Percentiles rank a stretch among this genome's conserved stretches.
Evolutionary conservation across 164 flowering plant species (phyloP).

Genomic region (Houttuynia cordata): DNA sequence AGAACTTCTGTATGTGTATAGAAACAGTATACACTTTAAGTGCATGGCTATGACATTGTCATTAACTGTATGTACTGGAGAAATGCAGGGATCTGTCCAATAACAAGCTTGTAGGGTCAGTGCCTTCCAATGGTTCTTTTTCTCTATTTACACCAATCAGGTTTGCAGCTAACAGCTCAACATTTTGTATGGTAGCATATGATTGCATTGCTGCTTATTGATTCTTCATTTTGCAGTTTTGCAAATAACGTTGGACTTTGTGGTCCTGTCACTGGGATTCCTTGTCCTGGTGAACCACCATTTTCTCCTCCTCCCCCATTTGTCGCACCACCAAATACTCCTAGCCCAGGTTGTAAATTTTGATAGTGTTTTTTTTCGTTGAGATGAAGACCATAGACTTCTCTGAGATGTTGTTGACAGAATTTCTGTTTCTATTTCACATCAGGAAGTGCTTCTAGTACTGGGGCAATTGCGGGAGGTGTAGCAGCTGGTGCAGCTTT

Average conservation of each 20-base stretch:
- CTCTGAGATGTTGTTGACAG: not conserved
- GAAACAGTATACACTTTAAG: not conserved
- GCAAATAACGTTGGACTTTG: constrained; percentile 47
- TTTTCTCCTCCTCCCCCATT: constrained; percentile 95
- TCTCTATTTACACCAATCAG: constrained; percentile 59
- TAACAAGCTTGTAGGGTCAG: constrained; percentile 36
- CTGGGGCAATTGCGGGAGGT: constrained; percentile 40
- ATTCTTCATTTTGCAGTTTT: constrained; percentile 44
- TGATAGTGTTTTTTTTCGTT: not conserved
- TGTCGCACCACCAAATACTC: constrained; percentile 54
- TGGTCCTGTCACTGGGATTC: constrained; percentile 34
- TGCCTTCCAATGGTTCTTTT: constrained; percentile 63
- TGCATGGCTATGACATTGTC: constrained; percentile 8
- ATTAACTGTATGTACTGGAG: not conserved
- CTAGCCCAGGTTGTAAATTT: constrained; percentile 40
- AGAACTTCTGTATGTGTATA: not conserved
- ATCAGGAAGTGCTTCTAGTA: constrained; percentile 23
- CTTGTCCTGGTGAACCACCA: constrained; percentile 88
- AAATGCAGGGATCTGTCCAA: constrained; percentile 55
- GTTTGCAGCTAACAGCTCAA: constrained; percentile 13
- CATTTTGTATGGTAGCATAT: not conserved
- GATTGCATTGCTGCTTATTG: not conserved
- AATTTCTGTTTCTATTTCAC: constrained; percentile 1
- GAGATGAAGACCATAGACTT: not conserved
- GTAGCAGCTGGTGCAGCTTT: constrained; percentile 46